Base-by-base conservation (phyloP, 352 stramenopile genomes). In the Globisporangium sylvaticum region DNA sequence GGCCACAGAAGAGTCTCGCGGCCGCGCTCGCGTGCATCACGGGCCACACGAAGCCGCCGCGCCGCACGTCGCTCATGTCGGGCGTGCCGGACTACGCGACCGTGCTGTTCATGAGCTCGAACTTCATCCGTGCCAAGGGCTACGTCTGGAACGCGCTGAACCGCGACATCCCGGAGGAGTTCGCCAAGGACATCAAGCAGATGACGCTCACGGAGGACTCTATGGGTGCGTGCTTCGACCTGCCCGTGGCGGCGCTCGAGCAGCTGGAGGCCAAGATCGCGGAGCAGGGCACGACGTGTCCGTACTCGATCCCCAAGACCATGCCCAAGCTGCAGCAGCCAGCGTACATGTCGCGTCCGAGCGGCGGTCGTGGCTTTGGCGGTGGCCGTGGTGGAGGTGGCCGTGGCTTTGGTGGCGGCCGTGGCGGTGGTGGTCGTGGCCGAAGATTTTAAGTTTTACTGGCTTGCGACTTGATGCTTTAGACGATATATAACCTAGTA, bases 81-180 rank as follows among this genome's bases (percentile, higher is more conserved):
- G 93, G 92, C 63, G 81, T 92, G 53, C 88, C 92, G 37, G 91
- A 96, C 74, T 97, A 92, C 79, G 81, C 93, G 29, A 98, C 94
- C 2, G 77, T 97, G 42, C 55, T 89, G 20, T 98, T 96, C 76
- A 80, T 74, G 57, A 92, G 83, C 77, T 84, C 80, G 60, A 95
- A 92, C 68, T 65, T 77, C 29, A 96, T 98, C 61, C 81, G 83
- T 5, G 87, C 86, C 50, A 94, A 95, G 74, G 86, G 90, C 53
- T 97, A 97, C 74, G 92, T 97, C 10, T 98, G 92, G 92, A 96
- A 91, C 62, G 91, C 90, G 22, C 63, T 98, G 39, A 89, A 96
- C 71, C 87, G 90, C 53, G 84, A 95, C 59, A 86, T 98, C 57
- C 71, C 78, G 18, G 78, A 92, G 60, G 80, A 92, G 44, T 72